Conservation (phyloP, 257 asterid genomes). For the Nicotiana tabacum region DNA sequence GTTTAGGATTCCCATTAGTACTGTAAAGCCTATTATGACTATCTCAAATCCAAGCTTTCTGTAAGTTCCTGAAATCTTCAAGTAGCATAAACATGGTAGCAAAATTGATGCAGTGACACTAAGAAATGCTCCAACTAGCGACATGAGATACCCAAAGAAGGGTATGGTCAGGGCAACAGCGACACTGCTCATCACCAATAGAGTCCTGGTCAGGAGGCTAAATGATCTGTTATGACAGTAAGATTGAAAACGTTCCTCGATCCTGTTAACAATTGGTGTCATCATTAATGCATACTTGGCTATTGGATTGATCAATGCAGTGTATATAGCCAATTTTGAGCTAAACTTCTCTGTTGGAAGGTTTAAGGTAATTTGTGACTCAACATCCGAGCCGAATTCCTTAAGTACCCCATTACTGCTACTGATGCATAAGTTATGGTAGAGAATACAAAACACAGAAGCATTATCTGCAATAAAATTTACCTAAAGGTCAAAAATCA, state of each 20-base stretch:
- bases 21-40: too few relatives aligned
- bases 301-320: conserved; percentile 73
- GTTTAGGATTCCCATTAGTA: too few relatives aligned
- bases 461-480: conserved; percentile 53
- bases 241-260: conserved; percentile 34
- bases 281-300: conserved; percentile 81
- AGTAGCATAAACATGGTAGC: too few relatives aligned
- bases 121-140: too few relatives aligned
- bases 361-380: conserved; percentile 67
- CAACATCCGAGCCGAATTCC: conserved; percentile 32
- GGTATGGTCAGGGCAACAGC: too few relatives aligned
- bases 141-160: too few relatives aligned
- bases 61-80: too few relatives aligned
- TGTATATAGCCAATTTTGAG: conserved; percentile 67
- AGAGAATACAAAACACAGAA: conserved; percentile 52
- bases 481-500: too few relatives aligned
- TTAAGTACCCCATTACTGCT: conserved; percentile 57
- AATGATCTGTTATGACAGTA: background rate
- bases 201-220: conserved; percentile 35
- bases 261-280: conserved; percentile 51
- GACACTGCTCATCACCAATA: conserved; percentile 25
- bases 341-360: conserved; percentile 46
- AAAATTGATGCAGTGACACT: too few relatives aligned
- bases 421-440: conserved; percentile 60
- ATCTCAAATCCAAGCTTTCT: too few relatives aligned